A percentile compares a stretch with the other conserved stretches of the same genome.
Conservation (phyloP, 2,329 filamentous ascomycete species). For the Chalaropsis ovoidea region DNA sequence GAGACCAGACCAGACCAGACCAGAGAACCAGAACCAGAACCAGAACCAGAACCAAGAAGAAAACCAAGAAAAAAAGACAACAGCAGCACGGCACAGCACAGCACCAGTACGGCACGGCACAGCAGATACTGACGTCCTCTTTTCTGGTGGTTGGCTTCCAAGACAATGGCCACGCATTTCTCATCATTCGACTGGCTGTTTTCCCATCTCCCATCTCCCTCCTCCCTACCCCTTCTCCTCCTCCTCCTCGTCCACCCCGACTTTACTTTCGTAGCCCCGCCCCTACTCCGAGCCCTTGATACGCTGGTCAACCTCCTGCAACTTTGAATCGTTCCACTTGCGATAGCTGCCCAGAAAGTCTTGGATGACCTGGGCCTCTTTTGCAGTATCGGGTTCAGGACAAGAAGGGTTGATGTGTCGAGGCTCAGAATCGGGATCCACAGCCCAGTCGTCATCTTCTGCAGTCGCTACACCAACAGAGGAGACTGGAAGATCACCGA, state of each 20-base stretch:
- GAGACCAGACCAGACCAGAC: not conserved
- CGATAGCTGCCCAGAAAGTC: not conserved
- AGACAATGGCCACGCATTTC: not conserved
- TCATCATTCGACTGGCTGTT: not conserved
- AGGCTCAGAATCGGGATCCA: conserved; percentile 9
- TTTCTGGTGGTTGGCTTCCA: not conserved
- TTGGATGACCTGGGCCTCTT: not conserved
- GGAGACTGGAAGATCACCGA: conserved; percentile 26
- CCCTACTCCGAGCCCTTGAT: not conserved
- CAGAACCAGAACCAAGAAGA: not conserved
- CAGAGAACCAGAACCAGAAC: not conserved
- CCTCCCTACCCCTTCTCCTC: not conserved
- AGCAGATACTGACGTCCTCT: not conserved
- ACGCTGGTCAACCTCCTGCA: not conserved
- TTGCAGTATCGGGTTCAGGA: not conserved
- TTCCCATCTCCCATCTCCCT: not conserved
- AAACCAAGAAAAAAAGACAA: not conserved
- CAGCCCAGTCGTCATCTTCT: conserved; percentile 13
- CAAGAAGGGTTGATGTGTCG: not conserved
- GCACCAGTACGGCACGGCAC: not conserved
- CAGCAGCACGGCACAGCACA: not conserved
- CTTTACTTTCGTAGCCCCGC: conserved; percentile 3
- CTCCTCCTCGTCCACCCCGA: too few species aligned
- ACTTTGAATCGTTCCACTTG: conserved; percentile 11
- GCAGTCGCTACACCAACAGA: not conserved